Evolutionary conservation across 2,329 filamentous ascomycete genomes (phyloP).

Genomic region (Xylaria sp.): DNA sequence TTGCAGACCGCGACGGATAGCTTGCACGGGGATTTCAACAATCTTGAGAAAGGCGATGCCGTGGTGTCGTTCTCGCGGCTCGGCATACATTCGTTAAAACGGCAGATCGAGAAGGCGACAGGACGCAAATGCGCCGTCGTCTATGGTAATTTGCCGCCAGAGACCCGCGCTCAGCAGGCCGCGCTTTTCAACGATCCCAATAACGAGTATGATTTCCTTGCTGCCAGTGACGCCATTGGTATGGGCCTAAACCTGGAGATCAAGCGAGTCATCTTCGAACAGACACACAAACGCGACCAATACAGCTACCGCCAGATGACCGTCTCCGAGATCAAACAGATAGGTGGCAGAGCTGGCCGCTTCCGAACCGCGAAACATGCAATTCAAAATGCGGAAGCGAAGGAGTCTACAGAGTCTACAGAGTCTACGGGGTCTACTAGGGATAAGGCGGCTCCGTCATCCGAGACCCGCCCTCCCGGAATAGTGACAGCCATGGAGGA

Average conservation of each 20-base stretch:
- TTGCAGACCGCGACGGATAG: conserved; percentile 67
- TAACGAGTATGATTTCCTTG: conserved; percentile 93
- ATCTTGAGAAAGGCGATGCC: conserved; percentile 85
- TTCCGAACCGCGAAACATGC: conserved; percentile 68
- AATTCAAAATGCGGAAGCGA: conserved; percentile 3
- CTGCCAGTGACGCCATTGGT: conserved; percentile 93
- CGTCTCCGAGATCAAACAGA: conserved; percentile 87
- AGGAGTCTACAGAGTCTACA: no score
- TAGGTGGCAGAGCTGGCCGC: conserved; percentile 87
- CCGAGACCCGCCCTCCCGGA: conserved; percentile 51
- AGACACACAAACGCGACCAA: conserved; percentile 73
- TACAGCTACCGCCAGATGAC: conserved; percentile 58
- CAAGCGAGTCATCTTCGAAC: conserved; percentile 87
- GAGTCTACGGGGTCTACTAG: not conserved
- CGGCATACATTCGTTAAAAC: conserved; percentile 78
- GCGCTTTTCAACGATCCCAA: conserved; percentile 91
- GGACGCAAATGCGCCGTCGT: conserved; percentile 86
- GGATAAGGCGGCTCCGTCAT: conserved; percentile 19
- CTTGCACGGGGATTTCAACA: conserved; percentile 63
- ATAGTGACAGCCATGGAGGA: conserved; percentile 78
- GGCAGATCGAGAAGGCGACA: conserved; percentile 73
- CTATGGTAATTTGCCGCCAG: conserved; percentile 88
- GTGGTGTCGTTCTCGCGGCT: conserved; percentile 85
- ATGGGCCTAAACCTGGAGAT: conserved; percentile 96
- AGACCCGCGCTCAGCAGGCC: conserved; percentile 90